Evolutionary conservation across 805 yeast species (phyloP).

Genomic region (Saccharomycopsis sp.): DNA sequence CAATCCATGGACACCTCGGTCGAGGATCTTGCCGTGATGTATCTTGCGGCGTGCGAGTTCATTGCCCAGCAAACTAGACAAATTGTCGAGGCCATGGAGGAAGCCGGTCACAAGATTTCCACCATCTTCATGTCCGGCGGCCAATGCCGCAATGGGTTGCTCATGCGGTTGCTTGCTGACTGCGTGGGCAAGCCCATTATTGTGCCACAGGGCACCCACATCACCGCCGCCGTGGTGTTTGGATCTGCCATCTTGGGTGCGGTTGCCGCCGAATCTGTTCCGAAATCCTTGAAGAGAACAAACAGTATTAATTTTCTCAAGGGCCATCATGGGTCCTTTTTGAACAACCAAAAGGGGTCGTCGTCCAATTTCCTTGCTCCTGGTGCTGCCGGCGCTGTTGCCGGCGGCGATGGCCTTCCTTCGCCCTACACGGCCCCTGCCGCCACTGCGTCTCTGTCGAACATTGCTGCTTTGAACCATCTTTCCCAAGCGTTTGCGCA

Average conservation of each 20-base stretch:
- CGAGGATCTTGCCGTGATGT: conserved; percentile 75
- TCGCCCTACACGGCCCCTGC: conserved; percentile 76
- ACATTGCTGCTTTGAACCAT: conserved; percentile 42
- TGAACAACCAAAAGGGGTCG: neutral
- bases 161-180: conserved; percentile 86
- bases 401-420: conserved; percentile 29
- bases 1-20: conserved; percentile 84
- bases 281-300: conserved; percentile 28
- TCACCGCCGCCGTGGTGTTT: conserved; percentile 94
- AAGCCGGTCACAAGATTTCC: conserved; percentile 66
- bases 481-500: conserved; percentile 28
- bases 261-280: conserved; percentile 69
- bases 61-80: conserved; percentile 97
- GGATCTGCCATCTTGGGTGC: conserved; percentile 96
- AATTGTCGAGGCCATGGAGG: conserved; percentile 76
- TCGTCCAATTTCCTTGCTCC: conserved; percentile 25
- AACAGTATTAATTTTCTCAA: conserved; percentile 18
- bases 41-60: conserved; percentile 92
- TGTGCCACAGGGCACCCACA: conserved; percentile 67
- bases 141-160: conserved; percentile 84
- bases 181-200: conserved; percentile 87
- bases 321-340: conserved; percentile 9
- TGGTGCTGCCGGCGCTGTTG: conserved; percentile 24
- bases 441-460: conserved; percentile 63
- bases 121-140: conserved; percentile 92